Evolutionary conservation across 352 stramenopile species (phyloP).

Genomic region (Sclerospora graminicola): DNA sequence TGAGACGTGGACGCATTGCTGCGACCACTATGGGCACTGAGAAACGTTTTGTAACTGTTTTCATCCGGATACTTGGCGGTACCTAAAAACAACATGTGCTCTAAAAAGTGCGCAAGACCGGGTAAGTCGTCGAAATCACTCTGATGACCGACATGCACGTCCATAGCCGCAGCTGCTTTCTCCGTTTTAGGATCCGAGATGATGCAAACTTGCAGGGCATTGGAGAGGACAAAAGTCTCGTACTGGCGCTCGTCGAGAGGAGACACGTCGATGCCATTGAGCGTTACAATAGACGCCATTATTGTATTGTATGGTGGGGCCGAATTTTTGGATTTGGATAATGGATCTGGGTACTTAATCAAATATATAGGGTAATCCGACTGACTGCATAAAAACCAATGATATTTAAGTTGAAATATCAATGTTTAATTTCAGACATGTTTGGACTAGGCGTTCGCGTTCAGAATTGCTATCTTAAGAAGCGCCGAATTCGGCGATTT

Average conservation of each 20-base stretch:
- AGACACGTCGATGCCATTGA: conserved; percentile 51
- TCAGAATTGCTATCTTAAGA: no score
- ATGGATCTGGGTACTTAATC: no score
- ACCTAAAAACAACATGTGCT: conserved; percentile 98
- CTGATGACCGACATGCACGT: conserved; percentile 91
- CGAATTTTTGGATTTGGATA: no score
- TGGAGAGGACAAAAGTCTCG: conserved; percentile 36
- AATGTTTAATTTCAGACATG: no score
- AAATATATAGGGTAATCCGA: no score
- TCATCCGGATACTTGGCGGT: conserved; percentile 94
- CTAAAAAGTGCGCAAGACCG: conserved; percentile 87
- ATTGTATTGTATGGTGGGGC: no score
- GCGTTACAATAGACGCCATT: conserved; percentile 23
- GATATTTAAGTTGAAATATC: no score
- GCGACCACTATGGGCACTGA: conserved; percentile 88
- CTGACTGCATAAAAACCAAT: no score
- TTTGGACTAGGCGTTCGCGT: no score
- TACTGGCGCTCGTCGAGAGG: conserved; percentile 56
- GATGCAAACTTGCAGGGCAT: conserved; percentile 64
- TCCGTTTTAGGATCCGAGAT: conserved; percentile 89
- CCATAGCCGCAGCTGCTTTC: conserved; percentile 89
- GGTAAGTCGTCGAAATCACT: conserved; percentile 82
- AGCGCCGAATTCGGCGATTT: no score
- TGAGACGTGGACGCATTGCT: conserved; percentile 95
- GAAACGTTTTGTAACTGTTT: conserved; percentile 90